Evolutionary conservation across 441 rosid genomes (phyloP), one percentile per base, ranked within the genome.

Genomic region (Capsella rubella): DNA sequence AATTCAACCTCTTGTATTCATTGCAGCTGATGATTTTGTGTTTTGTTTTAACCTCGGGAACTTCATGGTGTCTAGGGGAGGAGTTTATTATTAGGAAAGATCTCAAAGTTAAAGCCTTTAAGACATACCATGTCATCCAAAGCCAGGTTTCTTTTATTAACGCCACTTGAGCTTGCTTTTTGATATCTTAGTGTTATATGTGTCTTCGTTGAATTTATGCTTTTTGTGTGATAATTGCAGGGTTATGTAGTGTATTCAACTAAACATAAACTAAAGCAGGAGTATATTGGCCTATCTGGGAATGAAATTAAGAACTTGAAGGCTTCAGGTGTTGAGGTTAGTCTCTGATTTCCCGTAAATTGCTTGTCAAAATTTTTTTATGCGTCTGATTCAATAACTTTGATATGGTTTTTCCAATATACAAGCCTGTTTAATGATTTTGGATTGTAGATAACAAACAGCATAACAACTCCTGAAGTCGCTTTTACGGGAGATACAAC

Each of bases 401-500:
- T 75, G 74, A 21, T 15, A 25, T 47, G 18, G 47, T 64, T 7
- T 37, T 25, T 25, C 32, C 14, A 29, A 57, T 2, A 15, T 64
- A 49, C 39, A 63, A 64, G 66, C 63, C 3, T 71, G 8, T 52
- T 63, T 74, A 46, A 25, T 11, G 47, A 29, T 77, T 79, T 47
- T 71, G 52, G 79, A 29, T 77, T 67, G 64, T 91, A 95, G 99
- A 91, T 95, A 62, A 92, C 98, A 40, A 28, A 83, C 77, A 88
- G 89, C 37, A 65, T 74, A 25, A 84, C 86, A 47, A 65, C 82
- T 54, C 93, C 96, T 37, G 95, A 95, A 87, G 85, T 95, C 53
- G 97, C 97, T 50, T 95, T 95, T 80, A 95, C 96, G 1, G 97
- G 99, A 74, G 99, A 92, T 74, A 92, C 99, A 13, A 90, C 63